Evolutionary conservation across 106 monocot genomes (phyloP).

Genomic region (Cymbidium sinense): DNA sequence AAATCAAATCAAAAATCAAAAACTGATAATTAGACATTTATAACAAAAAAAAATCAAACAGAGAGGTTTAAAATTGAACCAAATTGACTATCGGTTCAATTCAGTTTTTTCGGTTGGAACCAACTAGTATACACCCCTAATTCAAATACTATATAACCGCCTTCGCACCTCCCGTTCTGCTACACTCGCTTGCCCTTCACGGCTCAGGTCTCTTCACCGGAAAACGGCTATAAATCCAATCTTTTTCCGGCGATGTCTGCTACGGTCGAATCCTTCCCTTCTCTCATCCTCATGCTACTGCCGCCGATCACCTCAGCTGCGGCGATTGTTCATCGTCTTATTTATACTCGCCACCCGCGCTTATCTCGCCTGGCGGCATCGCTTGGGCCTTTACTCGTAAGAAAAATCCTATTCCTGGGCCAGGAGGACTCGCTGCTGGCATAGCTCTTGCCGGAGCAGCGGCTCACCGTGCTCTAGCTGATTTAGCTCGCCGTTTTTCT

Average conservation of each 20-base stretch:
- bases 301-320: neutral
- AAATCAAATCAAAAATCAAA: too few relatives aligned
- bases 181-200: neutral
- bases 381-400: constrained; percentile 8
- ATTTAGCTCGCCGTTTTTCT: neutral
- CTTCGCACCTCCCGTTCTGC: neutral
- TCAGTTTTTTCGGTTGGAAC: too few relatives aligned
- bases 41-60: too few relatives aligned
- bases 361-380: constrained; percentile 17
- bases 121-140: too few relatives aligned
- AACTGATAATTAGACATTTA: too few relatives aligned
- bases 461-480: constrained; percentile 18
- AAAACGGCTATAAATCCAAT: neutral
- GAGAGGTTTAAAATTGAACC: too few relatives aligned
- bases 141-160: constrained; percentile 12
- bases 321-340: neutral
- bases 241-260: neutral
- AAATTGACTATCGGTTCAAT: too few relatives aligned
- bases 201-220: neutral
- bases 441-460: constrained; percentile 9
- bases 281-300: neutral
- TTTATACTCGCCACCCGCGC: neutral
- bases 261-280: neutral
- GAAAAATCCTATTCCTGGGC: constrained; percentile 11
- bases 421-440: constrained; percentile 7